Percentiles rank a stretch among this genome's conserved stretches.
These are phyloP conservation scores for Neostapfia colusana DNA, from an alignment of 176 grass and related monocot species.

Conservation along the genomic window DNA sequence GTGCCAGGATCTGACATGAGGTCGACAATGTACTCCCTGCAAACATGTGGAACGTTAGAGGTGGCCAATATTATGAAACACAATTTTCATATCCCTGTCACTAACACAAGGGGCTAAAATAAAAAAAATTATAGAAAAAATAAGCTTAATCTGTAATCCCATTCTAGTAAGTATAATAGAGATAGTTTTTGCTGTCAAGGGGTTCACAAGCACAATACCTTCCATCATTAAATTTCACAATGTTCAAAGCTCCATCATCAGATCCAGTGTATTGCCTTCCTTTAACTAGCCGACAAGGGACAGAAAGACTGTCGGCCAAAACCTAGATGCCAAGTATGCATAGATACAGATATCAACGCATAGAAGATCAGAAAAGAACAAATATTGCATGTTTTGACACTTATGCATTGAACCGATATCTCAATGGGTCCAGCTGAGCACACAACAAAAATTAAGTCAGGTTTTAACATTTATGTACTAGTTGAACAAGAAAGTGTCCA, in stretches of 20 bases:
- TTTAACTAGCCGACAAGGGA: slow-evolving; percentile 87
- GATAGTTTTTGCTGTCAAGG: background rate
- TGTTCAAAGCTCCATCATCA: slow-evolving; percentile 87
- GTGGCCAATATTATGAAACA: slow-evolving; percentile 18
- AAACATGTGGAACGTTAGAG: slow-evolving; percentile 22
- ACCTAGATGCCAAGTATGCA: slow-evolving; percentile 55
- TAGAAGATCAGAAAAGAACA: background rate
- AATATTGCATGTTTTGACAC: background rate
- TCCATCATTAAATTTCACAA: slow-evolving; percentile 95
- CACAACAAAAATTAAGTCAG: slow-evolving; percentile 10
- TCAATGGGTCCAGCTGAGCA: background rate
- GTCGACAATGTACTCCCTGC: slow-evolving; percentile 95
- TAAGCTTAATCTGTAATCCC: background rate
- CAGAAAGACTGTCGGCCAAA: slow-evolving; percentile 76
- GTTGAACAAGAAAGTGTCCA: slow-evolving; percentile 6
- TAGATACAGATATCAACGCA: slow-evolving; percentile 30
- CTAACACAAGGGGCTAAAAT: background rate
- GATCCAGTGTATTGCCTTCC: slow-evolving; percentile 95
- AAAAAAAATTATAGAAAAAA: background rate
- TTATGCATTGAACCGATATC: background rate
- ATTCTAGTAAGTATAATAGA: background rate
- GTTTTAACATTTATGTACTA: too few relatives aligned
- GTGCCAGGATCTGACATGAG: slow-evolving; percentile 95
- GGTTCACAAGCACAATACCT: slow-evolving; percentile 52
- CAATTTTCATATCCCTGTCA: background rate